A percentile compares a stretch with the other conserved stretches of the same genome.
Evolutionary conservation across 225 moss, liverwort and hornwort genomes (phyloP).

Genomic region (Straminergon stramineum): DNA sequence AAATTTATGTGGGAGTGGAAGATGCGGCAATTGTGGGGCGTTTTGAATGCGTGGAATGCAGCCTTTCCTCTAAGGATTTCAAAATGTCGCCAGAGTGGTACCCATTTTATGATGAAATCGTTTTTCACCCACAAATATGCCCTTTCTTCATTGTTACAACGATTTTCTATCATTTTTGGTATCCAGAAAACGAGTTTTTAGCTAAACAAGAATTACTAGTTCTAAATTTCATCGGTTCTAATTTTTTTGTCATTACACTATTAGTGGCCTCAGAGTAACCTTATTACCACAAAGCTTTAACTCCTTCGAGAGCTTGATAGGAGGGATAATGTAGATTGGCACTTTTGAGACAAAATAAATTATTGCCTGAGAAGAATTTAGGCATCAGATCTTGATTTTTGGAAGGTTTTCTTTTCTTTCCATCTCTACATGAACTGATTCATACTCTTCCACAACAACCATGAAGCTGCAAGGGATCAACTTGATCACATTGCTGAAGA

Average conservation of each 20-base stretch:
- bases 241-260: neutral
- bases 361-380: neutral
- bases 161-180: neutral
- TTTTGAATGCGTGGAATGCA: neutral
- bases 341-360: neutral
- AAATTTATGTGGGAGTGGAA: neutral
- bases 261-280: neutral
- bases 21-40: neutral
- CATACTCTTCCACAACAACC: neutral
- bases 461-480: neutral
- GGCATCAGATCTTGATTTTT: neutral
- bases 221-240: neutral
- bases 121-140: neutral
- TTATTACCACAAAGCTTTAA: neutral
- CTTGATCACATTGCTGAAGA: neutral
- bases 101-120: neutral
- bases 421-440: neutral
- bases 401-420: neutral
- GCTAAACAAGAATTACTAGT: neutral
- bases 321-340: neutral
- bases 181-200: neutral
- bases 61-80: neutral
- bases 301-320: neutral
- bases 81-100: neutral
- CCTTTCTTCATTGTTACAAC: neutral